Evolutionary conservation across 139 green algal species (phyloP).

Genomic region (Chlamydomonas schloesseri): DNA sequence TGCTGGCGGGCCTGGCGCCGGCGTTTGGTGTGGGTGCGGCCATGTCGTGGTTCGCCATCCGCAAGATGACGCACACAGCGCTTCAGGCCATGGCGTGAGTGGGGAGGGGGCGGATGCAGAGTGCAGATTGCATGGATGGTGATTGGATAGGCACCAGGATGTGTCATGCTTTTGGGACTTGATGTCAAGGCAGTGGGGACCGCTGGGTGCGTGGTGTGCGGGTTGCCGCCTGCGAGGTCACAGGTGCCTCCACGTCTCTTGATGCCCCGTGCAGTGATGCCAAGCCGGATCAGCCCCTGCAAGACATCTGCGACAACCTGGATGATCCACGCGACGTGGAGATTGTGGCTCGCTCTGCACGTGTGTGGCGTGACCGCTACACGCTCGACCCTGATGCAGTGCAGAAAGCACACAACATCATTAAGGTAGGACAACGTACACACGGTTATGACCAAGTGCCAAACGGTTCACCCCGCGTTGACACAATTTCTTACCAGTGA

Average conservation of each 20-base stretch:
- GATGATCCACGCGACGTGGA: not conserved
- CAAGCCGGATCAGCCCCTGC: not conserved
- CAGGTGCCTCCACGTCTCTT: not conserved
- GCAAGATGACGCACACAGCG: not conserved
- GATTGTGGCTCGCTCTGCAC: not conserved
- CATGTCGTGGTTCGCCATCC: not conserved
- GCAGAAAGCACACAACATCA: not conserved
- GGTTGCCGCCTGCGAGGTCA: not conserved
- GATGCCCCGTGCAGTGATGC: not conserved
- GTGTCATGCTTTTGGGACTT: no score
- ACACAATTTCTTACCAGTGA: no score
- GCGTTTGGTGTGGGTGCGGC: not conserved
- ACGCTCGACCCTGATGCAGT: not conserved
- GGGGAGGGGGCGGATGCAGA: not conserved
- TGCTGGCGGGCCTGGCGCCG: constrained; percentile 14
- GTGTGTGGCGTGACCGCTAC: not conserved
- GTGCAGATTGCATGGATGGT: not conserved
- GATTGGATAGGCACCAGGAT: no score
- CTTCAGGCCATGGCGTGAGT: constrained; percentile 2
- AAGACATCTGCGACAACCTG: not conserved
- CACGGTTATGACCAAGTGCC: no score
- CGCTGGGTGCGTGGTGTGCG: not conserved
- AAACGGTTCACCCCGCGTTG: no score
- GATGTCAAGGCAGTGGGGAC: no score
- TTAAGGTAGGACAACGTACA: not conserved